Percentiles rank a stretch among this genome's conserved stretches.
Conservation (phyloP, 192 early-diverging fungal genomes). For the Spinellus fusiger region DNA sequence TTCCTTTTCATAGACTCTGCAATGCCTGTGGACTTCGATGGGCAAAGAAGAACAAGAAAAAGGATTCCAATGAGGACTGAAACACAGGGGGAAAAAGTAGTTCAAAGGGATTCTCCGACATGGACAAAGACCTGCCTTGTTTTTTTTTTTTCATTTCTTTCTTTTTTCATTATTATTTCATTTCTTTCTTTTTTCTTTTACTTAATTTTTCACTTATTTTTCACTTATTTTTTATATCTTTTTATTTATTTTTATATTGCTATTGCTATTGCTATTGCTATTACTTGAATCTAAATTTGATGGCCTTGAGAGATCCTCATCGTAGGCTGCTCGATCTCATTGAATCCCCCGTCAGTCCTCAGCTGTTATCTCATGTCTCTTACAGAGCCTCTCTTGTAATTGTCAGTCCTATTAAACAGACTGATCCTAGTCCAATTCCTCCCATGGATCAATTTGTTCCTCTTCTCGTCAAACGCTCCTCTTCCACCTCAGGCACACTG, state of each 20-base stretch:
- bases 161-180: not conserved
- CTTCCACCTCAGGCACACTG: slow-evolving; percentile 63
- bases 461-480: slow-evolving; percentile 56
- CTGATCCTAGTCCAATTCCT: slow-evolving; percentile 37
- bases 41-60: slow-evolving; percentile 14
- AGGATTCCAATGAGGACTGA: slow-evolving; percentile 1
- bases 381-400: slow-evolving; percentile 16
- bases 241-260: not conserved
- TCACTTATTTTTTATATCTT: not conserved
- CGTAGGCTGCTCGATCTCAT: slow-evolving; percentile 6
- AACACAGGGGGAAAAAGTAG: not conserved
- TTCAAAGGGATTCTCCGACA: slow-evolving; percentile 1
- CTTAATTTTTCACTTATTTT: not conserved
- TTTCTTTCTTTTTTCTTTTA: not conserved
- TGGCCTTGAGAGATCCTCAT: not conserved
- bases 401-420: not conserved
- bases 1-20: slow-evolving; percentile 21
- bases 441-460: slow-evolving; percentile 59
- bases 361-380: slow-evolving; percentile 8
- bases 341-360: slow-evolving; percentile 1
- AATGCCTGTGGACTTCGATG: slow-evolving; percentile 40
- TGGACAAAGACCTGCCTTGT: not conserved
- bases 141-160: not conserved
- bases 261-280: no score
- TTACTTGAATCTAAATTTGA: not conserved